Conservation (phyloP, 352 stramenopile species). For the Globisporangium iwayamae region DNA sequence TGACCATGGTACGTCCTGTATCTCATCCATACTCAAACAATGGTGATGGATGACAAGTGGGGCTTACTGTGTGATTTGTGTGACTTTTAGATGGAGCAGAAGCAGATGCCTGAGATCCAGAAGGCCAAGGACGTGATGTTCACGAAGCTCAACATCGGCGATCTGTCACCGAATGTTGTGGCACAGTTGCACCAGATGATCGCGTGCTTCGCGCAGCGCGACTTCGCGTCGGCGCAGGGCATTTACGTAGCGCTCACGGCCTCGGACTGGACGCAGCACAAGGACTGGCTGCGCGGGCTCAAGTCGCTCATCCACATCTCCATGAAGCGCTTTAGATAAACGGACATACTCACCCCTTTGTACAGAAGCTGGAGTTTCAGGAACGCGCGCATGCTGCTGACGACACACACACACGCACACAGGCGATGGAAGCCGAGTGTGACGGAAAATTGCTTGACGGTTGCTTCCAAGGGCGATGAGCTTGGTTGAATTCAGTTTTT, state of each 20-base stretch:
- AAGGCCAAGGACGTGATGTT: conserved; percentile 87
- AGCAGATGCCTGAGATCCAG: conserved; percentile 82
- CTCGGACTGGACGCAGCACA: conserved; percentile 95
- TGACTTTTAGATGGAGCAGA: conserved; percentile 71
- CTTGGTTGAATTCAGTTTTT: background rate
- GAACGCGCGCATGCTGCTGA: background rate
- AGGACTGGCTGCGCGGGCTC: conserved; percentile 97
- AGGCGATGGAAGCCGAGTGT: background rate
- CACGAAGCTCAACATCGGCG: conserved; percentile 82
- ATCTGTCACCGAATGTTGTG: conserved; percentile 68
- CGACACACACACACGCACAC: background rate
- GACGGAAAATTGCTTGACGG: background rate
- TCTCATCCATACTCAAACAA: no score
- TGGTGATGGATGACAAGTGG: background rate
- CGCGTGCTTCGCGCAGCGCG: conserved; percentile 63
- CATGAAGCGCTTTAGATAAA: conserved; percentile 89
- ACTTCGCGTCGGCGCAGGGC: conserved; percentile 72
- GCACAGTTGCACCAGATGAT: conserved; percentile 80
- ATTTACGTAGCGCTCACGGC: conserved; percentile 91
- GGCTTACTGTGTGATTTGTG: conserved; percentile 4
- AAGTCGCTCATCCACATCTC: conserved; percentile 96
- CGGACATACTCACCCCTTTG: background rate
- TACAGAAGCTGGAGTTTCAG: background rate
- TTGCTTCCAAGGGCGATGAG: background rate
- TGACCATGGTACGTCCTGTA: conserved; percentile 70